phyloP scores from a whole-genome alignment of 768 basidiomycete species.

The Agaricus sinodeliciosus region DNA sequence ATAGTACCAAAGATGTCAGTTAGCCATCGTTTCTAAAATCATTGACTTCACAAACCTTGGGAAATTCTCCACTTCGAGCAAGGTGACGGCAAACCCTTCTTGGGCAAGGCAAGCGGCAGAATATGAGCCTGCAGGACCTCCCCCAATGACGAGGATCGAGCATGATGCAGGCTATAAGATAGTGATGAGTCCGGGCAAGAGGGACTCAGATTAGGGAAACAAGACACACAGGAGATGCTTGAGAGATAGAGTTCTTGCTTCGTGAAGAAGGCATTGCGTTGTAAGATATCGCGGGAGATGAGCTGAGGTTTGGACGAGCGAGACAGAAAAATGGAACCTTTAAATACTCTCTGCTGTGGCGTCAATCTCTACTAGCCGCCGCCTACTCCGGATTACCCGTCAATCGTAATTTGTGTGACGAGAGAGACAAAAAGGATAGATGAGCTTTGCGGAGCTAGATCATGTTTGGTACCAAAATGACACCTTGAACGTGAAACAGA shows the following conservation, averaged over 20 bases:
- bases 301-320: background rate
- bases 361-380: background rate
- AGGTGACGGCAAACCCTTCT: constrained; percentile 47
- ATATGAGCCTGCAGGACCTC: constrained; percentile 54
- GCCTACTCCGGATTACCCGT: background rate
- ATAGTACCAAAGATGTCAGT: background rate
- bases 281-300: background rate
- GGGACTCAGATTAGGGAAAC: background rate
- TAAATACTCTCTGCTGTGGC: background rate
- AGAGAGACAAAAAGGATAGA: background rate
- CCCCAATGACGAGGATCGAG: constrained; percentile 41
- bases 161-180: constrained; percentile 12
- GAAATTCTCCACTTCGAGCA: constrained; percentile 49
- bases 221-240: background rate
- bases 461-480: background rate
- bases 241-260: background rate
- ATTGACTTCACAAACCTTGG: constrained; percentile 30
- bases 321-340: background rate
- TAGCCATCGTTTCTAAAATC: background rate
- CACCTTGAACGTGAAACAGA: background rate
- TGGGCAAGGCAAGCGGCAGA: constrained; percentile 49
- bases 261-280: background rate
- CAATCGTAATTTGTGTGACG: background rate
- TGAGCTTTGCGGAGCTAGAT: background rate
- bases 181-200: background rate